Evolutionary conservation across 352 stramenopile species (phyloP).

Genomic region (Labyrinthula sp.): DNA sequence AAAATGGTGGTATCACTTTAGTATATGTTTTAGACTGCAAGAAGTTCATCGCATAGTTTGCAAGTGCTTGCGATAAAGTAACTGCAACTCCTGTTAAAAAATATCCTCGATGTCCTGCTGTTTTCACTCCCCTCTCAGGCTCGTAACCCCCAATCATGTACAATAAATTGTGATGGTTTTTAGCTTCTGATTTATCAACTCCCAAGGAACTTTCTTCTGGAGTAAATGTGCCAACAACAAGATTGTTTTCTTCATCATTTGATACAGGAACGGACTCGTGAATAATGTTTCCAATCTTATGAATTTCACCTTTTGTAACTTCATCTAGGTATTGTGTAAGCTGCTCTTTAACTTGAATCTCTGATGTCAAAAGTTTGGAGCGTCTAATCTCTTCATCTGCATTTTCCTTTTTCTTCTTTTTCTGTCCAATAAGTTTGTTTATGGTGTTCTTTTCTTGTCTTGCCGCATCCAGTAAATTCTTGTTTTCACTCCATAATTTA

Average conservation of each 20-base stretch:
- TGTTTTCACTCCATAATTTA: constrained; percentile 15
- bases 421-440: constrained; percentile 22
- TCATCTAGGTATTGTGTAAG: constrained; percentile 53
- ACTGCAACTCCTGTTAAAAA: constrained; percentile 95
- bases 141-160: constrained; percentile 97
- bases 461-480: constrained; percentile 5
- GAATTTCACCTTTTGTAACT: constrained; percentile 52
- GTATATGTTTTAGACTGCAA: constrained; percentile 80
- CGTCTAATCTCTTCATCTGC: constrained; percentile 53
- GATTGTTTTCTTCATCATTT: constrained; percentile 69
- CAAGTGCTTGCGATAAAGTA: constrained; percentile 93
- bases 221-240: constrained; percentile 34
- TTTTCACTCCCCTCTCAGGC: constrained; percentile 71
- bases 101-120: constrained; percentile 91
- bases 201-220: constrained; percentile 20
- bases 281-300: constrained; percentile 87
- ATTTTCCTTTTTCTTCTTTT: constrained; percentile 52
- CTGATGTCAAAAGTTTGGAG: constrained; percentile 24
- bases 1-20: constrained; percentile 93
- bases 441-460: constrained; percentile 28
- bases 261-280: constrained; percentile 77
- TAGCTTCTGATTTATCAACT: constrained; percentile 25
- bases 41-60: constrained; percentile 94
- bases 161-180: constrained; percentile 53
- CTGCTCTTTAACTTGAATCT: constrained; percentile 50